Conservation (phyloP, 768 basidiomycete genomes). For the Macrolepiota dolichaula region DNA sequence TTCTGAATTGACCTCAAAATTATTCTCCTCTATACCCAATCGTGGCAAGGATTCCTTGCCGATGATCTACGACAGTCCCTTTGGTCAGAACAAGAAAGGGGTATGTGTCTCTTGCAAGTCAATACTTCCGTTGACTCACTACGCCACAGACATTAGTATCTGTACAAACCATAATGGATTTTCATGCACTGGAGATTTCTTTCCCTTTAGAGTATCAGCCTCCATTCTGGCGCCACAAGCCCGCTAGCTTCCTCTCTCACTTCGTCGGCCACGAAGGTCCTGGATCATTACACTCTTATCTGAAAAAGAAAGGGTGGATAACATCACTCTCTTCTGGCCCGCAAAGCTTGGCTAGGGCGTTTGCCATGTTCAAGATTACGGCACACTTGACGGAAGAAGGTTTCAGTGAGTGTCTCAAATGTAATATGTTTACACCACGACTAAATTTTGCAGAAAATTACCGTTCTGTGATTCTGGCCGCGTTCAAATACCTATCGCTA, state of each 20-base stretch:
- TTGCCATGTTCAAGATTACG: constrained; percentile 87
- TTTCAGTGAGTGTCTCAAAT: constrained; percentile 55
- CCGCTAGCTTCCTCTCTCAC: constrained; percentile 71
- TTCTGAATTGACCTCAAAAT: constrained; percentile 51
- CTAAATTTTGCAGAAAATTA: constrained; percentile 57
- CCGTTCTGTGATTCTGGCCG: constrained; percentile 59
- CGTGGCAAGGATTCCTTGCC: constrained; percentile 59
- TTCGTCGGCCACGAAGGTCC: constrained; percentile 91
- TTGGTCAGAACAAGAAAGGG: constrained; percentile 67
- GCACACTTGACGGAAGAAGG: constrained; percentile 81
- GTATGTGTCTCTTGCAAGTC: constrained; percentile 37
- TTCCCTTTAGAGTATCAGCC: constrained; percentile 77
- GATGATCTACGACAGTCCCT: constrained; percentile 69
- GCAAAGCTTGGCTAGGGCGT: constrained; percentile 73
- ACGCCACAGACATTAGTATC: constrained; percentile 68
- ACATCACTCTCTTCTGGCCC: constrained; percentile 69
- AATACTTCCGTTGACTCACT: not conserved
- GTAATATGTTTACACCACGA: not conserved
- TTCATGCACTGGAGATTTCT: constrained; percentile 79
- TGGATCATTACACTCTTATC: constrained; percentile 86
- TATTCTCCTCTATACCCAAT: constrained; percentile 74
- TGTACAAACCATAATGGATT: constrained; percentile 85
- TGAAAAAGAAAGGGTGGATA: constrained; percentile 88
- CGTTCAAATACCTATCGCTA: constrained; percentile 78
- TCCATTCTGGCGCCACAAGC: constrained; percentile 74